phyloP scores from a whole-genome alignment of 208 protist species.

The Endotrypanum monterogeii region DNA sequence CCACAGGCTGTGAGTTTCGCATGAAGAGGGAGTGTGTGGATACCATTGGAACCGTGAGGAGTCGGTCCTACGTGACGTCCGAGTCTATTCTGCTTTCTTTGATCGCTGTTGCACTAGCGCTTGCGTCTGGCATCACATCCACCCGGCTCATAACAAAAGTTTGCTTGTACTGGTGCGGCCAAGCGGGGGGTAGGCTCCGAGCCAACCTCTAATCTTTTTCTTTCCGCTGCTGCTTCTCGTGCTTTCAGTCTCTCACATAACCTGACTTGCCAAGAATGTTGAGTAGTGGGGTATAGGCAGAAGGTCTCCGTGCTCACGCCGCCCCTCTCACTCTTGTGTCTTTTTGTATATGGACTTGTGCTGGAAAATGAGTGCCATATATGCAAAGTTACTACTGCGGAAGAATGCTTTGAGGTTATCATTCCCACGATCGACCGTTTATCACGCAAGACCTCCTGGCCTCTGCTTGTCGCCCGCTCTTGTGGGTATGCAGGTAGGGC shows the following conservation, averaged over 20 bases:
- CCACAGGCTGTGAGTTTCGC: background rate
- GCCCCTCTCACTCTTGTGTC: too few species aligned
- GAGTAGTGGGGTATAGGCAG: too few species aligned
- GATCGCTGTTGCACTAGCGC: background rate
- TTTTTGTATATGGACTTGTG: too few species aligned
- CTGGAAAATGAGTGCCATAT: too few species aligned
- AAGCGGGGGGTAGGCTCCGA: background rate
- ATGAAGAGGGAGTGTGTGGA: background rate
- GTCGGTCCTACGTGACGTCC: background rate
- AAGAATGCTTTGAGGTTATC: background rate
- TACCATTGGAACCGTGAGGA: background rate
- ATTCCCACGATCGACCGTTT: background rate
- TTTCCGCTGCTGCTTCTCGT: too few species aligned
- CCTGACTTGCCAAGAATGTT: too few species aligned
- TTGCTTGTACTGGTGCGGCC: background rate
- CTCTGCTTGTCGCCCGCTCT: background rate
- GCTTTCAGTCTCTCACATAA: too few species aligned
- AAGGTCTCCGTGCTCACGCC: too few species aligned
- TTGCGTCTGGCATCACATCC: background rate
- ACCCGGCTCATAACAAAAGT: background rate
- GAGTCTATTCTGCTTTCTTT: background rate
- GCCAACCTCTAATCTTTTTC: too few species aligned
- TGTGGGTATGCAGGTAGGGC: background rate
- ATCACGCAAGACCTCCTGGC: background rate
- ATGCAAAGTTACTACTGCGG: background rate